Percentiles rank a stretch among this genome's conserved stretches.
Evolutionary conservation across 2,329 filamentous ascomycete species (phyloP).

Genomic region (Fusarium tupiense): DNA sequence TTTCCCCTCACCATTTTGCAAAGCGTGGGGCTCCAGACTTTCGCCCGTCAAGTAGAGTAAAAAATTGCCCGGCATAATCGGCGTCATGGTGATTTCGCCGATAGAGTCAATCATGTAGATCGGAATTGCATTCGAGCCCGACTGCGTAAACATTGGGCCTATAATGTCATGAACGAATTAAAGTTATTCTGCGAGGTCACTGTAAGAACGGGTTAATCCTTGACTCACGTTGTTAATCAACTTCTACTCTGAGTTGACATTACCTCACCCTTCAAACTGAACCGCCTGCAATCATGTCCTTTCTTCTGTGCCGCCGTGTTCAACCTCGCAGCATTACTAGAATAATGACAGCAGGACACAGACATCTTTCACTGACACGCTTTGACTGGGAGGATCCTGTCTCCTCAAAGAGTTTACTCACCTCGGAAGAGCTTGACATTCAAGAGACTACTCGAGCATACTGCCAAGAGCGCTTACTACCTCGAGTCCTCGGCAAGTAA

Average conservation of each 20-base stretch:
- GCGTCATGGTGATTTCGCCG: not conserved
- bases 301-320: not conserved
- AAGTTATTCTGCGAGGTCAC: too few relatives aligned
- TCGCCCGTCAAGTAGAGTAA: not conserved
- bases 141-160: too few relatives aligned
- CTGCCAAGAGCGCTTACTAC: constrained; percentile 87
- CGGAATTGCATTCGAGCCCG: not conserved
- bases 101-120: not conserved
- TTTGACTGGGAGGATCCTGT: constrained; percentile 96
- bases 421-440: constrained; percentile 89
- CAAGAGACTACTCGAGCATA: constrained; percentile 91
- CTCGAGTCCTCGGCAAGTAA: constrained; percentile 79
- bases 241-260: too few relatives aligned
- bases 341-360: not conserved
- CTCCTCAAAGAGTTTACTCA: constrained; percentile 75
- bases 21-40: not conserved
- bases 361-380: not conserved
- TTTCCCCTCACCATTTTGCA: not conserved
- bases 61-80: not conserved
- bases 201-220: too few relatives aligned
- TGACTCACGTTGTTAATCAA: too few relatives aligned
- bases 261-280: too few relatives aligned
- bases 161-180: too few relatives aligned
- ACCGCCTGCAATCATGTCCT: not conserved
- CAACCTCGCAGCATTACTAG: not conserved